These are phyloP conservation scores for Linnemannia zychae DNA, from an alignment of 192 early-diverging fungal genomes.

Conservation along the genomic window DNA sequence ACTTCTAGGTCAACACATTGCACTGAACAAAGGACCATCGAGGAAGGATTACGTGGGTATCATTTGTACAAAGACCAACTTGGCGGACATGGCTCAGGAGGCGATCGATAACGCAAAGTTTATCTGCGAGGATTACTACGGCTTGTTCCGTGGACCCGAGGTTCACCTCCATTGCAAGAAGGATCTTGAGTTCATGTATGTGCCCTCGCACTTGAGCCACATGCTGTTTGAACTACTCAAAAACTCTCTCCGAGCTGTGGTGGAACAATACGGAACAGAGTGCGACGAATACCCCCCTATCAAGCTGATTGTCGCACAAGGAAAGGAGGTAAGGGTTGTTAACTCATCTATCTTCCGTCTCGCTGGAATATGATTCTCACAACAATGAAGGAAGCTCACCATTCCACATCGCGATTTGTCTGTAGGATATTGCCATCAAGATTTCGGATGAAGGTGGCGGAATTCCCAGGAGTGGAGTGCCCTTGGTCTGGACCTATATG, in stretches of 20 bases:
- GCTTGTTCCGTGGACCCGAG: constrained; percentile 84
- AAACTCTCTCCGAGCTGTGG: constrained; percentile 95
- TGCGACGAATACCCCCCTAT: constrained; percentile 92
- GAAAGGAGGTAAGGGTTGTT: constrained; percentile 69
- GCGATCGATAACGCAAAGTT: constrained; percentile 92
- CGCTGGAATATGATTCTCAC: not conserved
- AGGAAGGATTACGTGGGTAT: constrained; percentile 90
- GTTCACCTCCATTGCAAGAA: constrained; percentile 80
- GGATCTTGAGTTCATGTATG: constrained; percentile 95
- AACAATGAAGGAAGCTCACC: no score
- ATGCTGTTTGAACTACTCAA: constrained; percentile 99
- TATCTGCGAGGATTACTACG: constrained; percentile 93
- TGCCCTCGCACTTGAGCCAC: constrained; percentile 95
- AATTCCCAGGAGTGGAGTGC: constrained; percentile 89
- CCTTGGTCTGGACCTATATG: constrained; percentile 97
- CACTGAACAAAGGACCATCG: constrained; percentile 74
- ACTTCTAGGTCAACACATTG: constrained; percentile 78
- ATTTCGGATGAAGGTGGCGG: constrained; percentile 96
- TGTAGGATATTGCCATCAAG: constrained; percentile 95
- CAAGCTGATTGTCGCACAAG: constrained; percentile 91
- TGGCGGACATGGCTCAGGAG: constrained; percentile 86
- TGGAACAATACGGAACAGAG: constrained; percentile 90
- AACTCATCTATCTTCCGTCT: not conserved
- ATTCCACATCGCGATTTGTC: not conserved
- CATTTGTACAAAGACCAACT: constrained; percentile 90